Conservation (phyloP, 306 rosid species). For the Vigna unguiculata region DNA sequence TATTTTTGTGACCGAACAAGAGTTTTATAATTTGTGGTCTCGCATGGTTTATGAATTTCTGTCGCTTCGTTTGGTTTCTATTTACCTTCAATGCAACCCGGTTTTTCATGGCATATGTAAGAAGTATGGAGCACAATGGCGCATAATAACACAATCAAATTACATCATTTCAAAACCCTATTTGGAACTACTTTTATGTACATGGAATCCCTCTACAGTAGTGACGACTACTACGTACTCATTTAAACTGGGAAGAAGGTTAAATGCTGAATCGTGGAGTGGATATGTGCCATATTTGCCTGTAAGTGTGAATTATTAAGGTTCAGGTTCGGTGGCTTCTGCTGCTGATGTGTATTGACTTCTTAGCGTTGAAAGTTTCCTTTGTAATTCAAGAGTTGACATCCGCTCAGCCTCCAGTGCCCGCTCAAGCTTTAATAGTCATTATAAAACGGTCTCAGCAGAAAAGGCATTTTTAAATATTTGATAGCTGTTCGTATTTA, state of each 20-base stretch:
- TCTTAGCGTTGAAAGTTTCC: constrained; percentile 47
- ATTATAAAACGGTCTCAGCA: constrained; percentile 28
- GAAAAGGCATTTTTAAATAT: neutral
- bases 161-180: neutral
- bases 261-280: neutral
- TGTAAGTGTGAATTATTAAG: constrained; percentile 36
- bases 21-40: neutral
- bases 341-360: constrained; percentile 36
- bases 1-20: neutral
- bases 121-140: neutral
- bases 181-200: neutral
- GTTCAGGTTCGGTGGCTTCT: constrained; percentile 43
- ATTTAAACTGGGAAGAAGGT: neutral
- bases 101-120: neutral
- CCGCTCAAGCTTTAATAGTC: constrained; percentile 56
- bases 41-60: neutral
- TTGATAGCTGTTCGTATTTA: no score
- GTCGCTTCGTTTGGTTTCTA: neutral
- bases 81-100: neutral
- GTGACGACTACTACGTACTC: neutral
- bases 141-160: constrained; percentile 3
- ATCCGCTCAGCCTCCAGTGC: constrained; percentile 57
- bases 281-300: constrained; percentile 8
- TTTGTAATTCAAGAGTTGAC: constrained; percentile 55
- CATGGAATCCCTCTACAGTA: constrained; percentile 21